Percentiles rank a stretch among this genome's conserved stretches.
Conservation (phyloP, 2,329 filamentous ascomycete species). For the Coniochaeta hoffmannii region DNA sequence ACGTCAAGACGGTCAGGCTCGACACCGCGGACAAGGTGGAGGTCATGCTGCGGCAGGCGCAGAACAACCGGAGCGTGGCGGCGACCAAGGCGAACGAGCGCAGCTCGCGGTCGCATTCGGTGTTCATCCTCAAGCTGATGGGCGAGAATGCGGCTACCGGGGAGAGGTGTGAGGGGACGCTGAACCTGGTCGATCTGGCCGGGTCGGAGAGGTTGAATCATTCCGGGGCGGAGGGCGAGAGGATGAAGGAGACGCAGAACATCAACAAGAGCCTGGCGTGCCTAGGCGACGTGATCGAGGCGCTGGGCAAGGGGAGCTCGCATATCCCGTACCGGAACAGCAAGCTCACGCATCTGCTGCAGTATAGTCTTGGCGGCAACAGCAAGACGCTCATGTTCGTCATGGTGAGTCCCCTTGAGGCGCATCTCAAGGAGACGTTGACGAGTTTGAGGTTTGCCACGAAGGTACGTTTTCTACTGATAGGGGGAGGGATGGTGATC, state of each 20-base stretch:
- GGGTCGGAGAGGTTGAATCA: slow-evolving; percentile 88
- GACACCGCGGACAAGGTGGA: slow-evolving; percentile 77
- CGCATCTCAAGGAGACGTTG: slow-evolving; percentile 84
- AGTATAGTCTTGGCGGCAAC: slow-evolving; percentile 91
- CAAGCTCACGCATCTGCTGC: slow-evolving; percentile 90
- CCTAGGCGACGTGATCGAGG: slow-evolving; percentile 88
- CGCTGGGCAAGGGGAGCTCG: slow-evolving; percentile 73
- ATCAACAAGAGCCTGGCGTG: slow-evolving; percentile 95
- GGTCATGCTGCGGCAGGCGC: slow-evolving; percentile 69
- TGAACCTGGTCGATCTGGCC: slow-evolving; percentile 93
- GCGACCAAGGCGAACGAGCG: slow-evolving; percentile 97
- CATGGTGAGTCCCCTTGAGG: slow-evolving; percentile 90
- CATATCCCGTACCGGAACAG: slow-evolving; percentile 95
- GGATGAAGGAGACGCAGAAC: slow-evolving; percentile 88
- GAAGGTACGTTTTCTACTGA: slow-evolving; percentile 52
- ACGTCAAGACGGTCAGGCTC: slow-evolving; percentile 68
- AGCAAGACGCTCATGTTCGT: slow-evolving; percentile 99
- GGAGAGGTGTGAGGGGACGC: slow-evolving; percentile 82
- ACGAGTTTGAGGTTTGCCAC: slow-evolving; percentile 94
- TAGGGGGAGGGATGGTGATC: background rate
- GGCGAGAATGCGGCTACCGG: slow-evolving; percentile 68
- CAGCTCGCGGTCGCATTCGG: slow-evolving; percentile 88
- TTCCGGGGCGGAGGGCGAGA: slow-evolving; percentile 76
- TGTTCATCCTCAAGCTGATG: slow-evolving; percentile 81
- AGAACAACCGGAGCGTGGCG: slow-evolving; percentile 82